Conservation (phyloP, 2,329 filamentous ascomycete genomes). For the Monosporascus sp. region DNA sequence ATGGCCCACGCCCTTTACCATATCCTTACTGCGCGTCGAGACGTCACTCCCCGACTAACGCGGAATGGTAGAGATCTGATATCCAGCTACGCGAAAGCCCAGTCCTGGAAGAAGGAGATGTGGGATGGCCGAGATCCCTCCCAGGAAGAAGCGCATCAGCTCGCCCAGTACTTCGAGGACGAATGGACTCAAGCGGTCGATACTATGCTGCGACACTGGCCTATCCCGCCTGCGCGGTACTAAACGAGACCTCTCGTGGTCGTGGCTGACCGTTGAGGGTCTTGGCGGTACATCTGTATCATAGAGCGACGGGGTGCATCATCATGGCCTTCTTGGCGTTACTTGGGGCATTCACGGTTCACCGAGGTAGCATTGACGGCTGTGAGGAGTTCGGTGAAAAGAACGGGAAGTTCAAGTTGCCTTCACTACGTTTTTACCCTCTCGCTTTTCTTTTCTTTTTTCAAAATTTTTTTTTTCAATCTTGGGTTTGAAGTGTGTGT, state of each 20-base stretch:
- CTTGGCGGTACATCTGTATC: not conserved
- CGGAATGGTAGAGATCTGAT: slow-evolving; percentile 47
- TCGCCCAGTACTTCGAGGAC: slow-evolving; percentile 56
- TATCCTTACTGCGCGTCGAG: not conserved
- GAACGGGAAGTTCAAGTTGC: not conserved
- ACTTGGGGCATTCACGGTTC: not conserved
- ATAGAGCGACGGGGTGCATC: not conserved
- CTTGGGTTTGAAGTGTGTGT: not conserved
- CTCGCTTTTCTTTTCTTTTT: too few relatives aligned
- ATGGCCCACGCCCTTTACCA: not conserved
- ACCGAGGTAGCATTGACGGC: not conserved
- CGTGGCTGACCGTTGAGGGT: not conserved
- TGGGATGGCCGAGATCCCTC: slow-evolving; percentile 59
- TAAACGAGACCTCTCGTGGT: slow-evolving; percentile 17
- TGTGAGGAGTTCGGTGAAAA: not conserved
- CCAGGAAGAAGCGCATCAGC: slow-evolving; percentile 48
- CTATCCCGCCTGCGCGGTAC: slow-evolving; percentile 51
- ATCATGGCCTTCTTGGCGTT: not conserved
- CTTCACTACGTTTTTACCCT: not conserved
- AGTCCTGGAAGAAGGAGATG: slow-evolving; percentile 61
- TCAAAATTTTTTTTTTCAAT: too few relatives aligned
- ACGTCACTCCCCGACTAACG: not conserved
- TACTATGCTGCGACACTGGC: slow-evolving; percentile 66
- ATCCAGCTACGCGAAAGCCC: slow-evolving; percentile 51
- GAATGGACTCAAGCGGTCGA: slow-evolving; percentile 63